Evolutionary conservation across 768 basidiomycete species (phyloP).

Genomic region (Panaeolus papilionaceus): DNA sequence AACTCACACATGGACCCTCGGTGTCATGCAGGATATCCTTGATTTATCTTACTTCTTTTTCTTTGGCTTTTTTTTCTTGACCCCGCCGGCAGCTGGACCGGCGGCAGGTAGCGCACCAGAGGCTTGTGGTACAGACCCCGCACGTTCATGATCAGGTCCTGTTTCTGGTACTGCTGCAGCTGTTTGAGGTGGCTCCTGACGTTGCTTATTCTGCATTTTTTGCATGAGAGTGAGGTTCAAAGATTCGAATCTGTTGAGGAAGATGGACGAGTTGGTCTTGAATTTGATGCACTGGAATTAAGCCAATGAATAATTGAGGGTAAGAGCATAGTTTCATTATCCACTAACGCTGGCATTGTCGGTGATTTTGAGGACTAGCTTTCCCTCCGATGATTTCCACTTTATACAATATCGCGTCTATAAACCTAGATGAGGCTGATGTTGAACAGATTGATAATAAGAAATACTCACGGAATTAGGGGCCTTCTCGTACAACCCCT

Average conservation of each 20-base stretch:
- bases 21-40: neutral
- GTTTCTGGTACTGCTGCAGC: constrained; percentile 30
- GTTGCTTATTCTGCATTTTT: constrained; percentile 76
- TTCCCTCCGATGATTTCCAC: constrained; percentile 86
- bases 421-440: constrained; percentile 18
- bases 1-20: neutral
- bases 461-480: constrained; percentile 68
- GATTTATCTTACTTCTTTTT: constrained; percentile 65
- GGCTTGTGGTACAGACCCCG: constrained; percentile 35
- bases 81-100: constrained; percentile 56
- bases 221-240: constrained; percentile 87
- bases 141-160: constrained; percentile 27
- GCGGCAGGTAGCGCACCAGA: constrained; percentile 40
- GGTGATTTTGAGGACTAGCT: constrained; percentile 93
- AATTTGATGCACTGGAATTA: constrained; percentile 87
- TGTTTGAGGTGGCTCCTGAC: constrained; percentile 42
- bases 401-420: constrained; percentile 93
- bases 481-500: constrained; percentile 80
- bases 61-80: constrained; percentile 86
- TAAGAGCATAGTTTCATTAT: constrained; percentile 1
- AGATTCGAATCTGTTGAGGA: constrained; percentile 95
- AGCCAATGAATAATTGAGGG: constrained; percentile 4
- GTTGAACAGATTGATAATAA: neutral
- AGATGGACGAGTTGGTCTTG: constrained; percentile 93
- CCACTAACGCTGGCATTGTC: constrained; percentile 83